Conservation (phyloP, 2,329 filamentous ascomycete species). For the Amesomyces nigricolor region DNA sequence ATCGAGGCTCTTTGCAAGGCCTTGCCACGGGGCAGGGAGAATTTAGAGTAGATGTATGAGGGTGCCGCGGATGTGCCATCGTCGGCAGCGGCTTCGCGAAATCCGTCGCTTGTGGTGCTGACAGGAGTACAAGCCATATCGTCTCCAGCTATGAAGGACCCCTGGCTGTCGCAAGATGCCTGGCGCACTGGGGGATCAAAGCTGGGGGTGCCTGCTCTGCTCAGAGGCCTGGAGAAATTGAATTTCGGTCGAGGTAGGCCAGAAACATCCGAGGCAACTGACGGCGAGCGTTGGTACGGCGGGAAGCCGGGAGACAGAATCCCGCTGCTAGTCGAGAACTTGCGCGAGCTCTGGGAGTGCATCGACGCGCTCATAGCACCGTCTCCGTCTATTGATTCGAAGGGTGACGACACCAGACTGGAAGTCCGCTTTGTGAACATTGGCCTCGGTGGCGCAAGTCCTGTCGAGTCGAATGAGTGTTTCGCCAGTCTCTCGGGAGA, state of each 20-base stretch:
- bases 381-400: constrained; percentile 67
- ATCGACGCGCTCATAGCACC: constrained; percentile 48
- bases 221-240: constrained; percentile 91
- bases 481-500: constrained; percentile 43
- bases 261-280: constrained; percentile 76
- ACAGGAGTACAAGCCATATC: constrained; percentile 64
- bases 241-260: constrained; percentile 68
- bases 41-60: constrained; percentile 84
- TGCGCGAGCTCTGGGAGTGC: constrained; percentile 64
- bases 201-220: constrained; percentile 59
- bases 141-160: constrained; percentile 54
- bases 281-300: constrained; percentile 70
- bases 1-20: constrained; percentile 63
- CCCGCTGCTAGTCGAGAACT: constrained; percentile 66
- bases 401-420: constrained; percentile 57
- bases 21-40: constrained; percentile 76
- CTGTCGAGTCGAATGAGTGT: constrained; percentile 45
- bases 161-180: constrained; percentile 62
- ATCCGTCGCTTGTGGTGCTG: constrained; percentile 66
- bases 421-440: constrained; percentile 49
- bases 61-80: constrained; percentile 49
- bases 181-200: constrained; percentile 56
- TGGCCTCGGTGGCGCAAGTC: constrained; percentile 46
- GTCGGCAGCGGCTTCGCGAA: constrained; percentile 49
- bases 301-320: constrained; percentile 53